Evolutionary conservation across 257 asterid species (phyloP).

Genomic region (Marsdenia floribunda): DNA sequence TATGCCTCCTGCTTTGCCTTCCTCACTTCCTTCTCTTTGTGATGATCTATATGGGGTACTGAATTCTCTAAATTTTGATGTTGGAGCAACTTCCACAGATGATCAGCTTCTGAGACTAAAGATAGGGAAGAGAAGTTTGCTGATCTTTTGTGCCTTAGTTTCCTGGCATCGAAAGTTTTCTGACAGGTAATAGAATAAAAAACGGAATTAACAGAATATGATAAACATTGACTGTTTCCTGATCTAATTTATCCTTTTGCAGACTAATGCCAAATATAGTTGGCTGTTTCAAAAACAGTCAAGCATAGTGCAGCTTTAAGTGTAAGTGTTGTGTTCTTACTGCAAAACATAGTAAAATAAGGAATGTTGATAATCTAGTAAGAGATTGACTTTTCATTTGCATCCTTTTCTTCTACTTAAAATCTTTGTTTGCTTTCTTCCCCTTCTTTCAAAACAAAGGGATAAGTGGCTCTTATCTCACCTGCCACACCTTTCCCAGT

Average conservation of each 20-base stretch:
- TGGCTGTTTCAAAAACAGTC: conserved; percentile 26
- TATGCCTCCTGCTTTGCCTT: conserved; percentile 41
- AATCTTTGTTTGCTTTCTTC: background rate
- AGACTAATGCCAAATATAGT: conserved; percentile 37
- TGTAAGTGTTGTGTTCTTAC: conserved; percentile 23
- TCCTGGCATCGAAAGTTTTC: conserved; percentile 39
- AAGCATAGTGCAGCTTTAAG: conserved; percentile 24
- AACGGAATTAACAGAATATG: conserved; percentile 5
- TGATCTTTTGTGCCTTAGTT: conserved; percentile 35
- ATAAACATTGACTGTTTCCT: background rate
- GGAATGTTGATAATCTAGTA: background rate
- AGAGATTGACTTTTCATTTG: background rate
- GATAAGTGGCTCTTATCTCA: background rate
- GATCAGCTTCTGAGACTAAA: conserved; percentile 24
- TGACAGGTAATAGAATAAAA: conserved; percentile 29
- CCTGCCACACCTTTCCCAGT: background rate
- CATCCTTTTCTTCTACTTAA: background rate
- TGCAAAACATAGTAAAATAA: background rate
- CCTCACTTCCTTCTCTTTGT: conserved; percentile 34
- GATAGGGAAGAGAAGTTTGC: conserved; percentile 39
- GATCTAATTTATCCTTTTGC: conserved; percentile 16
- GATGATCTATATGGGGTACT: conserved; percentile 29
- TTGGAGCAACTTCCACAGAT: conserved; percentile 18
- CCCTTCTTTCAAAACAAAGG: background rate
- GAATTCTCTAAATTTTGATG: conserved; percentile 32